Percentiles rank a stretch among this genome's conserved stretches.
These are phyloP conservation scores for Coleophoma crateriformis DNA, from an alignment of 2,329 filamentous ascomycete genomes.

Conservation along the genomic window DNA sequence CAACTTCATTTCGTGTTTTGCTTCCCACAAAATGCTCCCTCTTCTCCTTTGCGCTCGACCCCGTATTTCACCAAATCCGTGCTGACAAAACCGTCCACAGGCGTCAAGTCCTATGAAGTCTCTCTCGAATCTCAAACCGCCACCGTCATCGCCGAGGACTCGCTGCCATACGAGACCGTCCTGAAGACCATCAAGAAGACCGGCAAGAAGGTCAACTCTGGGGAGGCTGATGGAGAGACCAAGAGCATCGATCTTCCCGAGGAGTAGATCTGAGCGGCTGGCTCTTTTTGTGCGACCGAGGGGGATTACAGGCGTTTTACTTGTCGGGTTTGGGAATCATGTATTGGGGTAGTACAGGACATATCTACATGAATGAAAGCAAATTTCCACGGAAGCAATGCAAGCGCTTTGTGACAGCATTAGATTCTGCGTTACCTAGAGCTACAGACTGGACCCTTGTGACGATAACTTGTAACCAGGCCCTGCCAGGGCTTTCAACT, in stretches of 20 bases:
- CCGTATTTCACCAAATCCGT: not conserved
- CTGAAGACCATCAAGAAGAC: conserved; percentile 91
- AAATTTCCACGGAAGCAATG: too few relatives aligned
- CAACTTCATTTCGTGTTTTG: not conserved
- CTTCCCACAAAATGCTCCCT: not conserved
- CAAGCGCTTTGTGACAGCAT: too few relatives aligned
- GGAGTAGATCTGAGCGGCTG: not conserved
- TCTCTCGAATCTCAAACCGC: conserved; percentile 83
- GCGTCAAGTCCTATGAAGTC: conserved; percentile 81
- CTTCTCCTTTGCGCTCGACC: not conserved
- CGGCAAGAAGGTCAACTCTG: conserved; percentile 82
- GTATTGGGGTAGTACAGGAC: not conserved
- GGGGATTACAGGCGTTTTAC: too few relatives aligned
- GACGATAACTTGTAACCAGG: too few relatives aligned
- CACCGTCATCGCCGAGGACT: conserved; percentile 64
- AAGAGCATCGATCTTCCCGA: conserved; percentile 43
- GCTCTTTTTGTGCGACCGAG: too few relatives aligned
- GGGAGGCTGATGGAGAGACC: conserved; percentile 61
- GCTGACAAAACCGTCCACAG: conserved; percentile 36
- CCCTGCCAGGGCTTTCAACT: too few relatives aligned
- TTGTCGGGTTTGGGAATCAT: not conserved
- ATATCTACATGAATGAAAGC: not conserved
- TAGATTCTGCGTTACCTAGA: too few relatives aligned
- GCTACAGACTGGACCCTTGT: too few relatives aligned
- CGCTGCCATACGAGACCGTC: conserved; percentile 72